A percentile compares a stretch with the other conserved stretches of the same genome.
Evolutionary conservation across 2,329 filamentous ascomycete genomes (phyloP).

Genomic region (Aspergillus sp.): DNA sequence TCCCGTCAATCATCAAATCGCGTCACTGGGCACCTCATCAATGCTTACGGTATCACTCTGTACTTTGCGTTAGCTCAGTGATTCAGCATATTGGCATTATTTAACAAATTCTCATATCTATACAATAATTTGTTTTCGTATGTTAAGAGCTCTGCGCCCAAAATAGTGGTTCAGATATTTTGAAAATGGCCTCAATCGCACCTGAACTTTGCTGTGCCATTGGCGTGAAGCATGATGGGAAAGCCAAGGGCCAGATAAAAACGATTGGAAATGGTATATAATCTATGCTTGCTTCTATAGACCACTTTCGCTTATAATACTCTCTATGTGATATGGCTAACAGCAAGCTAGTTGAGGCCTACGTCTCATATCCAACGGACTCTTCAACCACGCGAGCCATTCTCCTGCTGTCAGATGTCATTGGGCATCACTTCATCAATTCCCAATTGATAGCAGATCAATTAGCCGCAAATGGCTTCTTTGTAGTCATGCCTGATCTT

Average conservation of each 20-base stretch:
- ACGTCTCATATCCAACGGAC: conserved; percentile 42
- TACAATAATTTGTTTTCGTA: no score
- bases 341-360: conserved; percentile 38
- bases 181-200: conserved; percentile 36
- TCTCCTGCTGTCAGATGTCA: conserved; percentile 47
- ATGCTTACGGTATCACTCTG: no score
- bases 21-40: no score
- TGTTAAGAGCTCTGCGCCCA: no score
- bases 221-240: conserved; percentile 38
- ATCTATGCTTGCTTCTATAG: background rate
- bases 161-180: background rate
- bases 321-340: background rate
- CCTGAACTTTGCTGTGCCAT: conserved; percentile 30
- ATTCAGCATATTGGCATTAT: no score
- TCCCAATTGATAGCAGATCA: conserved; percentile 59
- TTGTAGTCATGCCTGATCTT: conserved; percentile 58
- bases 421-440: conserved; percentile 48
- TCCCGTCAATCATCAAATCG: no score
- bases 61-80: no score
- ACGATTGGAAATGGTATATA: conserved; percentile 30
- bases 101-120: no score
- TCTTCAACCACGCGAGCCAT: conserved; percentile 43
- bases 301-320: background rate
- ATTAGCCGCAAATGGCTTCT: conserved; percentile 61
- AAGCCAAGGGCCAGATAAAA: conserved; percentile 32